Percentiles rank a stretch among this genome's conserved stretches.
phyloP scores from a whole-genome alignment of 2,329 filamentous ascomycete genomes.

The Aspergillus udagawae region DNA sequence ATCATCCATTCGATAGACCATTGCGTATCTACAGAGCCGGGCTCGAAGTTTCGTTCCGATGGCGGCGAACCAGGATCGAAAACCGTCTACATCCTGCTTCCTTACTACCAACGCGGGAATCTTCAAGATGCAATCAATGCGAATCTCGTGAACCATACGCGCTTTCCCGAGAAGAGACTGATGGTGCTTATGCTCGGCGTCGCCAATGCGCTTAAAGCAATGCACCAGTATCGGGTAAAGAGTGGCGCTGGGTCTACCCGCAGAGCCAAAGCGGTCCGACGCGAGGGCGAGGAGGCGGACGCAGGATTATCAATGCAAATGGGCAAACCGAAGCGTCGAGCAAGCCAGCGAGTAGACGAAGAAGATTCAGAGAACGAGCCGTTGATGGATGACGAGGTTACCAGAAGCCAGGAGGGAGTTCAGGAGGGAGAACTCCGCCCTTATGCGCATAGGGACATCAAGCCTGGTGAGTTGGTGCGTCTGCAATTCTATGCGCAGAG shows the following conservation, averaged over 20 bases:
- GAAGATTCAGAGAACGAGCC: constrained; percentile 76
- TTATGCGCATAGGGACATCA: constrained; percentile 95
- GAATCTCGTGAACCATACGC: constrained; percentile 90
- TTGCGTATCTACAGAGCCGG: constrained; percentile 68
- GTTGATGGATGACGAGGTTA: constrained; percentile 75
- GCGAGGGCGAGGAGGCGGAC: constrained; percentile 55
- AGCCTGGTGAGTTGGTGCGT: constrained; percentile 62
- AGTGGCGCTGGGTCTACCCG: constrained; percentile 51
- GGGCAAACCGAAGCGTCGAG: constrained; percentile 37
- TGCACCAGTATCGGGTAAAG: constrained; percentile 80
- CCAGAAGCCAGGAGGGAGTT: constrained; percentile 62
- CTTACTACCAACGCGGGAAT: constrained; percentile 93
- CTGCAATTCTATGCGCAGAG: not conserved
- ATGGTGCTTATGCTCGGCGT: constrained; percentile 92
- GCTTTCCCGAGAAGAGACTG: constrained; percentile 80
- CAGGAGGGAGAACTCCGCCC: constrained; percentile 67
- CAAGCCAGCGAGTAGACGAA: constrained; percentile 46
- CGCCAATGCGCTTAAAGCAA: constrained; percentile 77
- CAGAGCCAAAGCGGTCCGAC: constrained; percentile 53
- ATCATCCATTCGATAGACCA: constrained; percentile 87
- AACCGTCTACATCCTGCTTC: constrained; percentile 93
- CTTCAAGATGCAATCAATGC: constrained; percentile 98
- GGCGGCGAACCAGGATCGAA: constrained; percentile 65
- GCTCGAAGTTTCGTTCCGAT: constrained; percentile 52
- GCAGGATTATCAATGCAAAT: constrained; percentile 36